phyloP scores from a whole-genome alignment of 2,329 filamentous ascomycete genomes.

The Trichoderma pleuroti region DNA sequence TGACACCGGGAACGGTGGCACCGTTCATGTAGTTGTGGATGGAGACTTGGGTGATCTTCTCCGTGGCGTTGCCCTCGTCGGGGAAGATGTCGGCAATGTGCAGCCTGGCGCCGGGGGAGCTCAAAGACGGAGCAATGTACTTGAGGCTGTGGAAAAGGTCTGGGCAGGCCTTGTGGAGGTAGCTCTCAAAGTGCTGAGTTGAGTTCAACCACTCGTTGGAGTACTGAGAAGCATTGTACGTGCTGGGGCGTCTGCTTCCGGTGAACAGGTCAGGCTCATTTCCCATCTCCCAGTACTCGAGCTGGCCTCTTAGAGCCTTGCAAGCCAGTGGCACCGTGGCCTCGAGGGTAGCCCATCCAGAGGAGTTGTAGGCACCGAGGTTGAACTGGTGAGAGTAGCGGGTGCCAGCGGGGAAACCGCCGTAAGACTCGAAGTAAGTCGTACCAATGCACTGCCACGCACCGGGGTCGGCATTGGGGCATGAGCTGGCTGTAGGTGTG shows the following conservation, averaged over 20 bases:
- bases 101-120: slow-evolving; percentile 21
- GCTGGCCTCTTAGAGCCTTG: slow-evolving; percentile 25
- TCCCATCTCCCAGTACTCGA: slow-evolving; percentile 25
- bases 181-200: slow-evolving; percentile 20
- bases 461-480: slow-evolving; percentile 23
- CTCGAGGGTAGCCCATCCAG: slow-evolving; percentile 24
- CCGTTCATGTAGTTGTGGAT: slow-evolving; percentile 33
- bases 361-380: slow-evolving; percentile 25
- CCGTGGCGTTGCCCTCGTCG: slow-evolving; percentile 26
- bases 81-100: slow-evolving; percentile 29
- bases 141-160: slow-evolving; percentile 18
- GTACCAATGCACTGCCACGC: slow-evolving; percentile 27
- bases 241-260: slow-evolving; percentile 20
- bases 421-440: slow-evolving; percentile 26
- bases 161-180: slow-evolving; percentile 21
- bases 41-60: slow-evolving; percentile 22
- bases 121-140: slow-evolving; percentile 24
- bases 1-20: slow-evolving; percentile 35
- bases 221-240: slow-evolving; percentile 22
- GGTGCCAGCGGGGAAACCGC: slow-evolving; percentile 23
- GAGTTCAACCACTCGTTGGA: slow-evolving; percentile 24
- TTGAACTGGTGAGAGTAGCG: slow-evolving; percentile 26
- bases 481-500: slow-evolving; percentile 22
- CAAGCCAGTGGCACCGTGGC: slow-evolving; percentile 26
- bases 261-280: slow-evolving; percentile 27